These are phyloP conservation scores for Scheffersomyces insectosa DNA, from an alignment of 1,139 yeast genomes.

Conservation along the genomic window DNA sequence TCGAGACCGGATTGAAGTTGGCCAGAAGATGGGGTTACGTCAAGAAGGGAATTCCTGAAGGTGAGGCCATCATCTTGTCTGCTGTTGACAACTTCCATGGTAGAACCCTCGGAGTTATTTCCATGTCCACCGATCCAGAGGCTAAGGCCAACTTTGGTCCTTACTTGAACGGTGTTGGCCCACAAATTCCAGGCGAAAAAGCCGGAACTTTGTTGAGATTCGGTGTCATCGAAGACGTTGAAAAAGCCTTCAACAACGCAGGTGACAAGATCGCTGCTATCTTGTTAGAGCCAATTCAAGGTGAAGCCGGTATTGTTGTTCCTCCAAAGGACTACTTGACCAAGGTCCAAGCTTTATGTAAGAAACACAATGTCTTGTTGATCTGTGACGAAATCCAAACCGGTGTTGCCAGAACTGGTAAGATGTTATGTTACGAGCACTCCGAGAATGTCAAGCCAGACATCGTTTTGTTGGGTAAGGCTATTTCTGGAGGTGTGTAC, in stretches of 20 bases:
- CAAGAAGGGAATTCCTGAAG: constrained; percentile 78
- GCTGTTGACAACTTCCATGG: constrained; percentile 95
- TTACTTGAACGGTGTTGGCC: constrained; percentile 80
- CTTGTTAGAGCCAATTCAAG: constrained; percentile 93
- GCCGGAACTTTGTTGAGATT: constrained; percentile 61
- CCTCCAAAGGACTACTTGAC: constrained; percentile 83
- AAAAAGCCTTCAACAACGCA: constrained; percentile 75
- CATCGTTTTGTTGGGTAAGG: constrained; percentile 86
- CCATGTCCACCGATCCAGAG: constrained; percentile 95
- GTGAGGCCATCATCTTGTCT: constrained; percentile 84
- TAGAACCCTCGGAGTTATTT: constrained; percentile 90
- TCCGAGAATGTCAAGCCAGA: constrained; percentile 80
- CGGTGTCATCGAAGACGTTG: constrained; percentile 84
- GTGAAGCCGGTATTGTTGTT: constrained; percentile 97
- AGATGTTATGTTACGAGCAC: constrained; percentile 89
- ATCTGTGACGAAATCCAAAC: constrained; percentile 98
- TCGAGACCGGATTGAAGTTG: constrained; percentile 88
- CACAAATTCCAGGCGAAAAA: constrained; percentile 67
- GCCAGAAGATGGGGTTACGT: constrained; percentile 98
- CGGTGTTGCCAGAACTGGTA: constrained; percentile 97
- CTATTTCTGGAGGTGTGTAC: constrained; percentile 91
- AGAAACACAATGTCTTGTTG: constrained; percentile 78
- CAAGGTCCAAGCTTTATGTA: constrained; percentile 73
- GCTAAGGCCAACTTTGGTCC: constrained; percentile 92
- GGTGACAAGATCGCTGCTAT: constrained; percentile 93